These are phyloP conservation scores for Agarophyton chilense DNA, from an alignment of 23 red algal species.

Conservation along the genomic window DNA sequence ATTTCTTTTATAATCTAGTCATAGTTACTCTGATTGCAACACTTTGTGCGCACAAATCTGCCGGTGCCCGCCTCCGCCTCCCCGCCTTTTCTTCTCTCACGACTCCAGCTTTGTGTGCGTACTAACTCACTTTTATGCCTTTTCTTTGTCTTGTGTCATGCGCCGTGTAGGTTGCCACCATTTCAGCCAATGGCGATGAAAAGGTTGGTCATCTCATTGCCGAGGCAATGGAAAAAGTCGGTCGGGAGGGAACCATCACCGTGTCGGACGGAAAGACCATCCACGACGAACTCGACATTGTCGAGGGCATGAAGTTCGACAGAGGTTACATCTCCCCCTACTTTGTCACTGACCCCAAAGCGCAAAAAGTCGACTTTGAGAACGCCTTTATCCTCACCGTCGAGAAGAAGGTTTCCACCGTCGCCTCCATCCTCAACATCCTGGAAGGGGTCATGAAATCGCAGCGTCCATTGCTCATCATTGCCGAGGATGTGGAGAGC, in stretches of 20 bases:
- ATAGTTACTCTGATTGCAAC: slow-evolving; percentile 93
- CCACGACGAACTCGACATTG: slow-evolving; percentile 92
- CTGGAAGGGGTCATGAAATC: slow-evolving; percentile 91
- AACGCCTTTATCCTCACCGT: slow-evolving; percentile 81
- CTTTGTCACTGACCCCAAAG: slow-evolving; percentile 97
- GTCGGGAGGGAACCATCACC: slow-evolving; percentile 96
- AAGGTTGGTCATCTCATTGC: slow-evolving; percentile 87
- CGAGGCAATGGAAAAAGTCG: slow-evolving; percentile 97
- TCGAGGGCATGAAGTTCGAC: slow-evolving; percentile 98
- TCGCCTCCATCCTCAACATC: slow-evolving; percentile 85
- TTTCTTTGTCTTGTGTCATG: neutral
- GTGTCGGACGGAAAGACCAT: slow-evolving; percentile 98
- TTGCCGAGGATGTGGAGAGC: slow-evolving; percentile 99
- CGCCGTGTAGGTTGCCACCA: slow-evolving; percentile 83
- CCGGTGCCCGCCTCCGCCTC: neutral
- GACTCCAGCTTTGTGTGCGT: too few species aligned
- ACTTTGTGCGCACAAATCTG: too few species aligned
- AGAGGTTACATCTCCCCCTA: slow-evolving; percentile 97
- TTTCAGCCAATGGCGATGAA: slow-evolving; percentile 95
- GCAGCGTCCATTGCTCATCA: slow-evolving; percentile 89
- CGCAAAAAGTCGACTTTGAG: slow-evolving; percentile 95
- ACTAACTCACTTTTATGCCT: neutral
- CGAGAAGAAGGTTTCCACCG: slow-evolving; percentile 94
- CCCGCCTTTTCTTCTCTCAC: too few species aligned
- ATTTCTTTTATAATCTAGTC: slow-evolving; percentile 56